Evolutionary conservation across 2,329 filamentous ascomycete genomes (phyloP), one percentile per base, ranked within the genome.

Genomic region (Talaromyces sp.): DNA sequence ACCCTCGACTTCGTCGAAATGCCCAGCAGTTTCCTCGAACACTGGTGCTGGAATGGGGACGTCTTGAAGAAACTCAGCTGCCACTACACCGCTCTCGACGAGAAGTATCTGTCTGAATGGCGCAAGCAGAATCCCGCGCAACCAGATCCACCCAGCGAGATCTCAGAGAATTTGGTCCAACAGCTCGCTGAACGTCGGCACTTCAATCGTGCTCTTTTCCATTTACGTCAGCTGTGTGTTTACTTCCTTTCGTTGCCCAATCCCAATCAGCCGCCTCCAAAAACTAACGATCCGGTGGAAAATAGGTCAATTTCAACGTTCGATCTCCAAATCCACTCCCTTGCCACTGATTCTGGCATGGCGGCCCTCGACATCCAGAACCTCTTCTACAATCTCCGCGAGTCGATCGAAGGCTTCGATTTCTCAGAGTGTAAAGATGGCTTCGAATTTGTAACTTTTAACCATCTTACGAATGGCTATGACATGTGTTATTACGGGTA

Each of bases 21-120:
- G 1, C 77, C 77, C 1, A 76, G 74, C 33, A 75, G 77, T 60
- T 71, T 79, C 46, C 71, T 80, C 1, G 77, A 80, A 68, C 76
- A 79, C 62, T 79, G 77, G 77, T 76, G 74, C 58, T 79, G 77
- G 77, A 5, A 42, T 1, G 21, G 7, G 3, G 21, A 42, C 5
- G 21, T 44, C 2, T 11, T 58, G n/a, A n/a, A 57, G 7, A n/a
- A 31, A 31, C 25, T 57, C 18, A 58, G 39, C n/a, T 18, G 55
- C 16, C 55, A 58, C 25, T 58, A 44, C 14, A 18, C 55, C 12
- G 16, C n/a, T 2, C 54, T 57, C 14, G 9, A n/a, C 9, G 11
- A 23, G 5, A 25, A 42, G 9, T 57, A 57, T 25, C 37, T 57
- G 2, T 3, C 12, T n/a, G 16, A 33, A 12, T 52, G 48, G 48